Base-by-base conservation (phyloP, 805 yeast species). In the Metschnikowia sp. region DNA sequence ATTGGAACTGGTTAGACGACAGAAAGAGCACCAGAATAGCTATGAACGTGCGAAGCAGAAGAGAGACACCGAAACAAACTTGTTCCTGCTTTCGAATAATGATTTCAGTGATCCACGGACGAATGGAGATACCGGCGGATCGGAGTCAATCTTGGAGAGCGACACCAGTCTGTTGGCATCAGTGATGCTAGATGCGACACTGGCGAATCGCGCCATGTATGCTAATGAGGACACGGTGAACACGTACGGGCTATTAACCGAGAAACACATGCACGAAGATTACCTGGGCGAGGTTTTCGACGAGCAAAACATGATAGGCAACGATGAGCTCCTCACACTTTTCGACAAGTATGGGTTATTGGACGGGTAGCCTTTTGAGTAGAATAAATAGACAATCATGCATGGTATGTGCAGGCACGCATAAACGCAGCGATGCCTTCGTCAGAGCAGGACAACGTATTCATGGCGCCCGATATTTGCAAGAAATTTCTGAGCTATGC, bases 291-390 rank as follows among this genome's bases (percentile, higher is more conserved):
- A 56, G 36, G 50, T 50, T 1, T 50, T 53, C 29, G 61, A 56
- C 32, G 52, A 48, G 45, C 56, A 51, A 36, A 48, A 51, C 35
- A 57, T 50, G 53, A 43, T 44, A 19, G 55, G 61, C 12, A 65
- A 61, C 44, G 72, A 68, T 26, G 76, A 70, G 46, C 57, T 70
- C 19, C 47, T 69, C 42, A 62, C 60, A 52, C 56, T 70, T 31
- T 68, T 70, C 42, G 69, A 66, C 45, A 49, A 68, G 10, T 69
- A 68, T 49, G 72, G 70, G 1, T 71, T 68, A 36, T 42, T 63
- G 15, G 69, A 63, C 35, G 52, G 36, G 19, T 40, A 26, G 28
- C 8, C 5, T 39, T 6, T 6, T 22, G 22, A 22, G 22, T 22
- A 22, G 3, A 6, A 22, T 22, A 4, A 22, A 2, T 4, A 22